Percentiles rank a stretch among this genome's conserved stretches.
Evolutionary conservation across 495 filamentous ascomycete species (phyloP).

Genomic region (Terfezia claveryi): DNA sequence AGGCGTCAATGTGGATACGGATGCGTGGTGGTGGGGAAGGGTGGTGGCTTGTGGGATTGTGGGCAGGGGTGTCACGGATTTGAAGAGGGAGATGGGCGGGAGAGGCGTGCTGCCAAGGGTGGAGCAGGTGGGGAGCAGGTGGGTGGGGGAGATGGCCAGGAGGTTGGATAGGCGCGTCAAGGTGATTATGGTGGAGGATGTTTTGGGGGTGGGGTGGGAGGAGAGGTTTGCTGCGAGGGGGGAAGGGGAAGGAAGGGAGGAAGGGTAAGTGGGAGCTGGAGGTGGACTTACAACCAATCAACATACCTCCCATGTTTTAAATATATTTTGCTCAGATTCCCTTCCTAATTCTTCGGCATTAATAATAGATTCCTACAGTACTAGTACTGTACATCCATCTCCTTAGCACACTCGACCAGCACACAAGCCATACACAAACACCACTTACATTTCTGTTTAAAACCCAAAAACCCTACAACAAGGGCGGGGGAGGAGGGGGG

Average conservation of each 20-base stretch:
- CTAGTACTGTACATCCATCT: no score
- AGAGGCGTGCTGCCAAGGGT: constrained; percentile 44
- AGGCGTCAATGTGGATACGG: constrained; percentile 30
- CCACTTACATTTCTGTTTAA: no score
- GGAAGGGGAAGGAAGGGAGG: not conserved
- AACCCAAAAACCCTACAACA: no score
- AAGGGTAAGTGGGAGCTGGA: no score
- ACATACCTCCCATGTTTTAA: no score
- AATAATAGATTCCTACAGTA: no score
- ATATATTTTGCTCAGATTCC: no score
- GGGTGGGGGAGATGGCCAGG: constrained; percentile 32
- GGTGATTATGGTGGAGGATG: constrained; percentile 16
- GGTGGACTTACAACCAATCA: no score
- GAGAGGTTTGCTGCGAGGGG: constrained; percentile 2
- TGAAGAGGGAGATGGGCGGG: constrained; percentile 55
- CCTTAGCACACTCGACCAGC: no score
- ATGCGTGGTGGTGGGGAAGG: constrained; percentile 32
- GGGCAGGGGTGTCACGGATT: constrained; percentile 44
- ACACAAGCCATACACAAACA: no score
- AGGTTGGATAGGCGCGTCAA: constrained; percentile 13
- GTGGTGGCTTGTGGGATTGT: constrained; percentile 46
- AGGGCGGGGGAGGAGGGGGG: no score
- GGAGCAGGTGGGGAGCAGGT: constrained; percentile 56
- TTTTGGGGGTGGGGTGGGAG: constrained; percentile 8
- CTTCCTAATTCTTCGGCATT: no score